A percentile compares a stretch with the other conserved stretches of the same genome.
These are phyloP conservation scores for Tetragonia tetragonoides DNA, from an alignment of 148 eudicot genomes.

Conservation along the genomic window DNA sequence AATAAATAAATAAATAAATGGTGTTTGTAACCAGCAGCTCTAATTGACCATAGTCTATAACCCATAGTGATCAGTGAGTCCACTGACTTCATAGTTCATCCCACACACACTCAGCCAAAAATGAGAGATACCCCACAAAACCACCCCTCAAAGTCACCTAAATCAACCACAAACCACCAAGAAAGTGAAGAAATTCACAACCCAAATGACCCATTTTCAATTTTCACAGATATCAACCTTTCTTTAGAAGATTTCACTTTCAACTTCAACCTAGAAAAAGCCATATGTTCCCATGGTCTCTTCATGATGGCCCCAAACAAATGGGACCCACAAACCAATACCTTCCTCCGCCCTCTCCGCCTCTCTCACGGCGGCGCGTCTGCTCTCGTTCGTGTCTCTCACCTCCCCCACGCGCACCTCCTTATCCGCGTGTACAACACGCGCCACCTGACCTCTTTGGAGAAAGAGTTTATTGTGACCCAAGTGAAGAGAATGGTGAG, in stretches of 20 bases:
- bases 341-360: conserved; percentile 64
- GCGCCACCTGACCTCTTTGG: conserved; percentile 29
- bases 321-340: conserved; percentile 50
- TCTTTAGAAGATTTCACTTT: background rate
- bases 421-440: conserved; percentile 37
- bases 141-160: background rate
- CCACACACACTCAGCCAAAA: background rate
- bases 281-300: conserved; percentile 62
- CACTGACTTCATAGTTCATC: too few relatives aligned
- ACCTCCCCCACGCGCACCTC: conserved; percentile 36
- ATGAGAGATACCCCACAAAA: background rate
- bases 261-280: conserved; percentile 44
- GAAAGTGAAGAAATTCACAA: background rate
- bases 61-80: too few relatives aligned
- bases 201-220: background rate
- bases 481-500: conserved; percentile 81
- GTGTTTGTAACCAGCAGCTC: too few relatives aligned
- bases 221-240: background rate
- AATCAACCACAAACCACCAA: background rate
- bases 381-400: conserved; percentile 39
- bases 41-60: too few relatives aligned
- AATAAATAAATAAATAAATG: too few relatives aligned
- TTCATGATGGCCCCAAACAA: conserved; percentile 69
- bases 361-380: conserved; percentile 30
- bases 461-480: conserved; percentile 17